These are phyloP conservation scores for Corynascus novoguineensis DNA, from an alignment of 495 filamentous ascomycete genomes.

Conservation along the genomic window DNA sequence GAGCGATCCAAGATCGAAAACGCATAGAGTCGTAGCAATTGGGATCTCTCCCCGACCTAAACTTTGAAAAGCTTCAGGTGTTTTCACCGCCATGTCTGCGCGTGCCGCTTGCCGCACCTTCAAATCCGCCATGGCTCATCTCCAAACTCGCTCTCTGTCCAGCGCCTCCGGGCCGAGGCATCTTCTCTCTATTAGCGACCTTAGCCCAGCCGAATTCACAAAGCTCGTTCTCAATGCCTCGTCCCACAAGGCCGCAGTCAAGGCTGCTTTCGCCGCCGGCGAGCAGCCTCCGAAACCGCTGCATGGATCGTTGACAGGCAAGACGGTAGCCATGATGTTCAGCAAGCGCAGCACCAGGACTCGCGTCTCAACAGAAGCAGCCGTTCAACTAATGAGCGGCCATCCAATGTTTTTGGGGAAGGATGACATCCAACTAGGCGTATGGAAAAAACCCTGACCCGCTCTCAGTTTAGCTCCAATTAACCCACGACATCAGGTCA, in stretches of 20 bases:
- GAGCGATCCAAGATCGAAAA: not conserved
- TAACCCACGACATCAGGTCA: constrained; percentile 49
- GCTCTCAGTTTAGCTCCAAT: not conserved
- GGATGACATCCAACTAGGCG: constrained; percentile 92
- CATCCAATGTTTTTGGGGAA: constrained; percentile 95
- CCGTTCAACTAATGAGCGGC: constrained; percentile 74
- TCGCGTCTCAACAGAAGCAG: constrained; percentile 84
- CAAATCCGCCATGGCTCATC: constrained; percentile 21
- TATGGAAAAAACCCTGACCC: constrained; percentile 34
- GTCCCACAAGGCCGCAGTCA: constrained; percentile 69
- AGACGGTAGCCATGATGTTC: constrained; percentile 93
- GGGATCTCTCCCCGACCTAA: not conserved
- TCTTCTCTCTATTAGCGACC: constrained; percentile 83
- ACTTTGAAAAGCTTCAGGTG: not conserved
- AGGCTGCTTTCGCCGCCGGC: constrained; percentile 52
- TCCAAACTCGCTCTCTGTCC: constrained; percentile 28
- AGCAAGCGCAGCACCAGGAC: constrained; percentile 91
- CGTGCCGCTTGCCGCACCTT: constrained; percentile 22
- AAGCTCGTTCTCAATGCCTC: constrained; percentile 76
- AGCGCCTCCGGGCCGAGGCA: constrained; percentile 57
- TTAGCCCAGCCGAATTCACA: constrained; percentile 71
- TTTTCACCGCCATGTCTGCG: constrained; percentile 22
- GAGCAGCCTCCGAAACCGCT: constrained; percentile 46
- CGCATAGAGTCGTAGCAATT: not conserved
- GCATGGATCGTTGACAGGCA: constrained; percentile 49